Conservation (phyloP, 139 green algal species). For the Pedinophyceae sp. region DNA sequence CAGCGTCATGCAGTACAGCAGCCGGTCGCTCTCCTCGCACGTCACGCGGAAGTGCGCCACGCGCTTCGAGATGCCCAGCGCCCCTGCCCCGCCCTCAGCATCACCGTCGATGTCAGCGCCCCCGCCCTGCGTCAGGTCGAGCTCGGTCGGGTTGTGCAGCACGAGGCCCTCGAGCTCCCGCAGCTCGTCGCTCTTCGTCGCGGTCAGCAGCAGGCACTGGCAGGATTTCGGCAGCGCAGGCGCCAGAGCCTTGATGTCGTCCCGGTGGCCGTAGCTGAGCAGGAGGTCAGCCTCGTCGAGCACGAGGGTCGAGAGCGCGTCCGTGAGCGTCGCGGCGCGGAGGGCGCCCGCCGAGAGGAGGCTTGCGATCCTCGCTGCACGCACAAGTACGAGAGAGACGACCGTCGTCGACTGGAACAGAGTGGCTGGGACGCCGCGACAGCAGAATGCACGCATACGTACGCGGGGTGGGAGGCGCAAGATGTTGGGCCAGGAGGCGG, state of each 20-base stretch:
- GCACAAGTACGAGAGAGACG: too few relatives aligned
- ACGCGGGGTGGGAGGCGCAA: too few relatives aligned
- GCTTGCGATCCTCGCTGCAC: too few relatives aligned
- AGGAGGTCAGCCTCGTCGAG: slow-evolving; percentile 92
- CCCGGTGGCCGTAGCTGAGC: slow-evolving; percentile 77
- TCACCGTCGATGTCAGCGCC: neutral
- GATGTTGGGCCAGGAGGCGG: too few relatives aligned
- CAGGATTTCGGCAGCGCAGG: slow-evolving; percentile 29
- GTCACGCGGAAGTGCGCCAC: slow-evolving; percentile 35
- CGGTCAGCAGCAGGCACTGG: slow-evolving; percentile 85
- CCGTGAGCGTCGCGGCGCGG: too few relatives aligned
- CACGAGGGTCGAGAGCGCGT: slow-evolving; percentile 39
- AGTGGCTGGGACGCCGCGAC: too few relatives aligned
- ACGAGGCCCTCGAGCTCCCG: slow-evolving; percentile 61
- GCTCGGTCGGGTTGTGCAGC: slow-evolving; percentile 68
- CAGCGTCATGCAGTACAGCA: slow-evolving; percentile 43
- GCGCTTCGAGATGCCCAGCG: neutral
- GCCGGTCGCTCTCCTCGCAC: slow-evolving; percentile 13
- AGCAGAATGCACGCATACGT: too few relatives aligned
- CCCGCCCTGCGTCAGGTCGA: slow-evolving; percentile 43
- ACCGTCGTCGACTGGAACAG: too few relatives aligned
- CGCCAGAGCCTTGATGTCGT: slow-evolving; percentile 60
- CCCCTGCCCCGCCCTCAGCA: neutral
- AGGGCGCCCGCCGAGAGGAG: too few relatives aligned
- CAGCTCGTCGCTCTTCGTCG: slow-evolving; percentile 62